phyloP scores from a whole-genome alignment of 2,329 filamentous ascomycete species.

The Pseudogymnoascus sp. region DNA sequence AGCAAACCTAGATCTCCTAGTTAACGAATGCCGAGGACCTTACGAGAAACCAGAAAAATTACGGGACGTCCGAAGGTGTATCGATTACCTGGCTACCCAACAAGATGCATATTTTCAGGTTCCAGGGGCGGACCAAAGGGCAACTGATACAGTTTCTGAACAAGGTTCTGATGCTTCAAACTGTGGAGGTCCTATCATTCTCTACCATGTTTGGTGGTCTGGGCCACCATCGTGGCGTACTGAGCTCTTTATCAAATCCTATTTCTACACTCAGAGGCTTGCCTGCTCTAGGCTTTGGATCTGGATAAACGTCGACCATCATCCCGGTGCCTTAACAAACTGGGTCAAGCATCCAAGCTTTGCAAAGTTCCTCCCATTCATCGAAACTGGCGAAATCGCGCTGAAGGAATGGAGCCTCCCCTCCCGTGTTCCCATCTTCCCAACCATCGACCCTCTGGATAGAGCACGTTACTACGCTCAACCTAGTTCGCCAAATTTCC shows the following conservation, averaged over 20 bases:
- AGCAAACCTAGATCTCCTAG: background rate
- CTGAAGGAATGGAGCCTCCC: background rate
- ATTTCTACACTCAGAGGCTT: background rate
- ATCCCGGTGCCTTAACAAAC: background rate
- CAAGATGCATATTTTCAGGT: background rate
- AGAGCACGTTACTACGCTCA: background rate
- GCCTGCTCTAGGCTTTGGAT: background rate
- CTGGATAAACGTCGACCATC: background rate
- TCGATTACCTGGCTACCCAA: background rate
- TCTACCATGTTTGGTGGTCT: conserved; percentile 5
- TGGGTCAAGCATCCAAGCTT: background rate
- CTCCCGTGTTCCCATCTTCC: background rate
- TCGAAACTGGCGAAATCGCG: background rate
- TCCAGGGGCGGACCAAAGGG: background rate
- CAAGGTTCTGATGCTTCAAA: background rate
- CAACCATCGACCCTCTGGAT: background rate
- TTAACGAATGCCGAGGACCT: background rate
- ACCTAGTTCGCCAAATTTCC: background rate
- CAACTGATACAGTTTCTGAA: background rate
- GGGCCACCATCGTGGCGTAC: background rate
- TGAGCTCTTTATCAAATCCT: conserved; percentile 2
- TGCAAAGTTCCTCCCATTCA: background rate
- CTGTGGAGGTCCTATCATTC: background rate
- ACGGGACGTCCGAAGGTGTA: background rate
- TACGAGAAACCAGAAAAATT: background rate